Evolutionary conservation across 768 basidiomycete genomes (phyloP).

Genomic region (Auricularia cornea): DNA sequence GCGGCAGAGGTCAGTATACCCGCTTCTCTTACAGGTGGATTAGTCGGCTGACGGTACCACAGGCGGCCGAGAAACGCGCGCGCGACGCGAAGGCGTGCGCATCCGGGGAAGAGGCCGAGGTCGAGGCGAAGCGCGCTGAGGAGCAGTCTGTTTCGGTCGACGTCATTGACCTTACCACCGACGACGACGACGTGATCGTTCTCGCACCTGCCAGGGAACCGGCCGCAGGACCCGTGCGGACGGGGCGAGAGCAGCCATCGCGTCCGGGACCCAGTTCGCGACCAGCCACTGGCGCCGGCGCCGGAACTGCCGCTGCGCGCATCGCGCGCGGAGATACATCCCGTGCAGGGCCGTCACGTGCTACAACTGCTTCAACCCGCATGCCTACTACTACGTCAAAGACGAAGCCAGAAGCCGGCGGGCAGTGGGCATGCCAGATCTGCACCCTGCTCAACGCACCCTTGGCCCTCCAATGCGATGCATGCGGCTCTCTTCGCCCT

Average conservation of each 20-base stretch:
- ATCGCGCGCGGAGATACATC: constrained; percentile 1
- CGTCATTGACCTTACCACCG: constrained; percentile 38
- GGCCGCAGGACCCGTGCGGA: not conserved
- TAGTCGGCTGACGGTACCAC: constrained; percentile 4
- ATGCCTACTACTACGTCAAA: too few species aligned
- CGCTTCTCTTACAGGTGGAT: constrained; percentile 2
- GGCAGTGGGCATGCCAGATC: constrained; percentile 26
- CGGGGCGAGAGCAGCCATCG: constrained; percentile 7
- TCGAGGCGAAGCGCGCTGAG: constrained; percentile 62
- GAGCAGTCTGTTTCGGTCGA: constrained; percentile 39
- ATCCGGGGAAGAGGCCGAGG: constrained; percentile 41
- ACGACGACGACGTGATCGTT: constrained; percentile 34
- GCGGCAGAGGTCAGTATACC: constrained; percentile 51
- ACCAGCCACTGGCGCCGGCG: constrained; percentile 4
- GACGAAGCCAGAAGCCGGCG: not conserved
- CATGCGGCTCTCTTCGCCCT: constrained; percentile 34
- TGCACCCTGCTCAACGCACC: constrained; percentile 64
- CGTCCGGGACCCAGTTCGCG: not conserved
- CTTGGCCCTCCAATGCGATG: constrained; percentile 47
- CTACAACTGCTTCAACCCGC: constrained; percentile 3
- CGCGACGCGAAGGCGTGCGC: constrained; percentile 71
- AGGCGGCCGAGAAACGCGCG: constrained; percentile 82
- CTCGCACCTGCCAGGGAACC: constrained; percentile 8
- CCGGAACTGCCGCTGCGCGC: too few species aligned
- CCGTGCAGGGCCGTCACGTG: constrained; percentile 1